Percentiles rank a stretch among this genome's conserved stretches.
phyloP scores from a whole-genome alignment of 2,329 filamentous ascomycete genomes.

The Orbilia javanica region DNA sequence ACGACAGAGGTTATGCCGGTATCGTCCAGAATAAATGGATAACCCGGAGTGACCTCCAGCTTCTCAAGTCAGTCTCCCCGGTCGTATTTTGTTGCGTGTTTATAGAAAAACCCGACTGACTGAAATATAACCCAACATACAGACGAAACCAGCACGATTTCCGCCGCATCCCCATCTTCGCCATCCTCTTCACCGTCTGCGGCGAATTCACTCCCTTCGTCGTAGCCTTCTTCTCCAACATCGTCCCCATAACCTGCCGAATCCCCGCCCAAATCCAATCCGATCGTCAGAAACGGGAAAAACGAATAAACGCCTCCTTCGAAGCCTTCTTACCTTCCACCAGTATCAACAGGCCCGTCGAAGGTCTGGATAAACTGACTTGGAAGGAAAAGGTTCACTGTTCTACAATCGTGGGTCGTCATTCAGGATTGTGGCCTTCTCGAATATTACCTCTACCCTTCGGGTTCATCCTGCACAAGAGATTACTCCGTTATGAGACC shows the following conservation, averaged over 20 bases:
- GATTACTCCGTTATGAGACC: conserved; percentile 70
- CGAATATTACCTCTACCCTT: conserved; percentile 66
- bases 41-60: conserved; percentile 64
- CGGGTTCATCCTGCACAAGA: conserved; percentile 69
- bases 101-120: background rate
- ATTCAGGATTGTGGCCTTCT: conserved; percentile 62
- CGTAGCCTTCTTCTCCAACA: conserved; percentile 76
- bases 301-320: conserved; percentile 69
- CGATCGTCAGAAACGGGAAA: conserved; percentile 70
- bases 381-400: conserved; percentile 66
- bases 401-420: conserved; percentile 62
- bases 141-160: conserved; percentile 78
- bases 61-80: conserved; percentile 56
- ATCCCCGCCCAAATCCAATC: conserved; percentile 80
- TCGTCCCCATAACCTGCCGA: conserved; percentile 84
- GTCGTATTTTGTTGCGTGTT: background rate
- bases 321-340: conserved; percentile 63
- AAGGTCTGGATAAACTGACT: conserved; percentile 63
- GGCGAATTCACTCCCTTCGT: conserved; percentile 89
- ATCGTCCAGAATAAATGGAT: conserved; percentile 63
- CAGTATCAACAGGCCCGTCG: conserved; percentile 61
- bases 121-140: background rate
- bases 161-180: conserved; percentile 82
- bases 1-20: conserved; percentile 63
- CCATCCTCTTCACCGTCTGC: conserved; percentile 78